These are phyloP conservation scores for Lactarius deliciosus DNA, from an alignment of 768 basidiomycete genomes.

Conservation along the genomic window DNA sequence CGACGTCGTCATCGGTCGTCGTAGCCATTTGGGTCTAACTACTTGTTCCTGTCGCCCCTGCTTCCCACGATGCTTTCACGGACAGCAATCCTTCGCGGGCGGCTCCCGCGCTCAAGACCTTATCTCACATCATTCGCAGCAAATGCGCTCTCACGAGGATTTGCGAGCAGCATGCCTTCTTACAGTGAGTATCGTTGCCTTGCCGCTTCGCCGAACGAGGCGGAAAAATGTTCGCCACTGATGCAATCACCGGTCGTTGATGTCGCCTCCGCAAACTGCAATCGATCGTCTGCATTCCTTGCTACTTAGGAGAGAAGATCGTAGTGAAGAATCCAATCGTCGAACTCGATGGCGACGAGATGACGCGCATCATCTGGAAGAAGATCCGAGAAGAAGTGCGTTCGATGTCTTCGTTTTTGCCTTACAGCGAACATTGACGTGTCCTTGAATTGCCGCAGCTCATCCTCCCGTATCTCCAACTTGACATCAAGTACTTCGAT, in stretches of 20 bases:
- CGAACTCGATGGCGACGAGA: conserved; percentile 97
- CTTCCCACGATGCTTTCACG: conserved; percentile 25
- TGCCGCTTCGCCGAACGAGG: not conserved
- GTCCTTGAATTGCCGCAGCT: conserved; percentile 50
- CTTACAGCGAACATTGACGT: not conserved
- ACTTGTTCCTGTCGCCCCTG: not conserved
- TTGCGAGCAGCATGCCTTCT: conserved; percentile 23
- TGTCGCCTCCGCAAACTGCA: not conserved
- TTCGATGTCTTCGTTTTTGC: conserved; percentile 19
- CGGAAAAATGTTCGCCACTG: not conserved
- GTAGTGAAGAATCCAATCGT: conserved; percentile 86
- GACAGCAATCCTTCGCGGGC: conserved; percentile 13
- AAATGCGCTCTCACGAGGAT: conserved; percentile 15
- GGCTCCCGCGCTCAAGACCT: conserved; percentile 14
- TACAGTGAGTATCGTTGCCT: conserved; percentile 21
- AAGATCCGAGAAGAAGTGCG: conserved; percentile 92
- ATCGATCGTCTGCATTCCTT: not conserved
- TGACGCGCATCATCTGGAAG: conserved; percentile 99
- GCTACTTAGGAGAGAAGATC: conserved; percentile 51
- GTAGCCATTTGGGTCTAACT: not conserved
- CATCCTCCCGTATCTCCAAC: conserved; percentile 90
- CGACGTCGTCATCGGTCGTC: not conserved
- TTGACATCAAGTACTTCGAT: conserved; percentile 98
- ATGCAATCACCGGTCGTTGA: not conserved
- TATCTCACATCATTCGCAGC: conserved; percentile 13